phyloP scores from a whole-genome alignment of 2,329 filamentous ascomycete species.

The Cladosporium halotolerans region DNA sequence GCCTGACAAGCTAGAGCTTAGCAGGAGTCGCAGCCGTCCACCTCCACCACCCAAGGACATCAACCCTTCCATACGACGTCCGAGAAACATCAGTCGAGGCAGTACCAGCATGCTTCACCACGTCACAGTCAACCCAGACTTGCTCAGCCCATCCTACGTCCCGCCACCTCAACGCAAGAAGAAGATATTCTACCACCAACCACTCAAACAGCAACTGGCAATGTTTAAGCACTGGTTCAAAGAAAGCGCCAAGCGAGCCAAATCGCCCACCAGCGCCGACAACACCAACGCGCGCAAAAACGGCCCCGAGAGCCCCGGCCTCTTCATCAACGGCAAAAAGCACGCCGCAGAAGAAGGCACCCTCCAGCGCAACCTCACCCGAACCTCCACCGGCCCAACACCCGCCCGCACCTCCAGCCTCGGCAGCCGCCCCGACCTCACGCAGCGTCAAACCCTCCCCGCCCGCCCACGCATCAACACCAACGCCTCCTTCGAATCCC shows the following conservation, averaged over 20 bases:
- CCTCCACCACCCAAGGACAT: conserved; percentile 78
- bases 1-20: conserved; percentile 35
- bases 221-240: conserved; percentile 68
- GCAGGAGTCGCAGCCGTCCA: conserved; percentile 71
- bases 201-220: conserved; percentile 60
- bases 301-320: conserved; percentile 12
- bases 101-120: conserved; percentile 80
- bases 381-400: conserved; percentile 31
- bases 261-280: conserved; percentile 41
- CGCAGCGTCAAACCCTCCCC: conserved; percentile 34
- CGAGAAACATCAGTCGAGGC: conserved; percentile 30
- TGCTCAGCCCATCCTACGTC: conserved; percentile 47
- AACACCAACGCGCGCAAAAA: conserved; percentile 18
- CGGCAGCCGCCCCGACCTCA: conserved; percentile 33
- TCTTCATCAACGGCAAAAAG: conserved; percentile 12
- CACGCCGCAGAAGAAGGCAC: conserved; percentile 10
- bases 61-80: conserved; percentile 52
- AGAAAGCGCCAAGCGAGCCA: conserved; percentile 56
- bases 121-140: conserved; percentile 63
- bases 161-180: conserved; percentile 42
- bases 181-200: conserved; percentile 53
- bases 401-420: conserved; percentile 28
- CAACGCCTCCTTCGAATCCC: conserved; percentile 30
- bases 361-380: conserved; percentile 28
- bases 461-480: conserved; percentile 41